Evolutionary conservation across 176 grass and related monocot species (phyloP).

Genomic region (Triticum urartu): DNA sequence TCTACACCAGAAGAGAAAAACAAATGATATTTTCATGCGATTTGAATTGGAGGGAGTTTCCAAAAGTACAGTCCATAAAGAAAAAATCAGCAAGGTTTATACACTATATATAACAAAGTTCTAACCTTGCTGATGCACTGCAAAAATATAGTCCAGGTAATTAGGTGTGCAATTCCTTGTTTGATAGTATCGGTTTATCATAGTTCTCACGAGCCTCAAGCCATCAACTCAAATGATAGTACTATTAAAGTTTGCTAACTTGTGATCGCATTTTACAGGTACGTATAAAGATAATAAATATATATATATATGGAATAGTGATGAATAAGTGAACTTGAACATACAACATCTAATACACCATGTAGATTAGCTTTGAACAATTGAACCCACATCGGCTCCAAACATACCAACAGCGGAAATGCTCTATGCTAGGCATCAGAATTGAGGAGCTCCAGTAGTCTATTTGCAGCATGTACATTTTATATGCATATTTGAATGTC

Average conservation of each 20-base stretch:
- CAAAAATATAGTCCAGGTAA: background rate
- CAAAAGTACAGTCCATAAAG: background rate
- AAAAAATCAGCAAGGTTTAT: conserved; percentile 3
- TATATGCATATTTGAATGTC: background rate
- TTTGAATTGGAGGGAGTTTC: background rate
- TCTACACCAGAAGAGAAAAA: background rate
- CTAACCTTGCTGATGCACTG: background rate
- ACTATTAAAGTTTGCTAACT: background rate
- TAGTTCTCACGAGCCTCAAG: background rate
- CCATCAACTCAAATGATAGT: background rate
- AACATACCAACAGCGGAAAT: background rate
- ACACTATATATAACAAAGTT: background rate
- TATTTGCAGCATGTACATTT: background rate
- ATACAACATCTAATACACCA: background rate
- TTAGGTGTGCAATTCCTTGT: background rate
- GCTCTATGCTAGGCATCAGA: background rate
- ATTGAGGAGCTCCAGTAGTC: background rate
- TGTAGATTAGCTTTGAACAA: background rate
- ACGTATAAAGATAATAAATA: background rate
- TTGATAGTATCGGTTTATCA: background rate
- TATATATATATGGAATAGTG: background rate
- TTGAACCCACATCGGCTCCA: background rate
- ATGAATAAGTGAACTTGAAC: background rate
- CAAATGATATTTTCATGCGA: background rate
- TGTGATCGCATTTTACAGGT: background rate